Percentiles rank a stretch among this genome's conserved stretches.
Conservation (phyloP, 2,329 filamentous ascomycete species). For the Gaeumannomyces sp. region DNA sequence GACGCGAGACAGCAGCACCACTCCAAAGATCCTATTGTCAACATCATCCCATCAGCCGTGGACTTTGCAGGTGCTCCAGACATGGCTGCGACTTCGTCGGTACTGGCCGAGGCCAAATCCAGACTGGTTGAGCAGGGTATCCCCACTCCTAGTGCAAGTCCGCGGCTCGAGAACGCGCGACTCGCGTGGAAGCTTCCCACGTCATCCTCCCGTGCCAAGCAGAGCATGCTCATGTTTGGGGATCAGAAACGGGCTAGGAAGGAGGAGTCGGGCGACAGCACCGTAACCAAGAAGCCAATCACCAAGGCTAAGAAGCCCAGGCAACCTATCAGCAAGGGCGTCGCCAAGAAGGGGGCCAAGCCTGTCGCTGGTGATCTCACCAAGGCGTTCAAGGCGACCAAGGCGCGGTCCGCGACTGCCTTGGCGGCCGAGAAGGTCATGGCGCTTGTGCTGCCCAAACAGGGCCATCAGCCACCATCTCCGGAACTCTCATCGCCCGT, state of each 20-base stretch:
- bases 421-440: constrained; percentile 10
- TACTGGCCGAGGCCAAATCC: constrained; percentile 18
- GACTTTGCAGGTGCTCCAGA: background rate
- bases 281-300: constrained; percentile 12
- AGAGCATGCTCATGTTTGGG: constrained; percentile 43
- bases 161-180: constrained; percentile 36
- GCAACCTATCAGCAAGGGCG: constrained; percentile 21
- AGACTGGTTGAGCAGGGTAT: constrained; percentile 38
- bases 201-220: constrained; percentile 36
- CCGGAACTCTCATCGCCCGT: constrained; percentile 16
- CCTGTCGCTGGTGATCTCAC: constrained; percentile 27
- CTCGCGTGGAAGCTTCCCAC: constrained; percentile 29
- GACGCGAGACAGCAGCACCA: background rate
- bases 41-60: background rate
- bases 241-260: background rate
- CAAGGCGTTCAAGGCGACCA: constrained; percentile 38
- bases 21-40: background rate
- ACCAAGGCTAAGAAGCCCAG: constrained; percentile 19
- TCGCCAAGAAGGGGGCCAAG: constrained; percentile 23
- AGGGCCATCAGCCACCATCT: constrained; percentile 12
- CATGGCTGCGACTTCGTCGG: constrained; percentile 14
- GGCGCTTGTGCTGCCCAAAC: constrained; percentile 4
- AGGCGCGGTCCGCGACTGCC: constrained; percentile 26
- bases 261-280: background rate
- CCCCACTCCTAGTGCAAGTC: constrained; percentile 52